Conservation (phyloP, 768 basidiomycete species). For the Amanita subjunquillea region DNA sequence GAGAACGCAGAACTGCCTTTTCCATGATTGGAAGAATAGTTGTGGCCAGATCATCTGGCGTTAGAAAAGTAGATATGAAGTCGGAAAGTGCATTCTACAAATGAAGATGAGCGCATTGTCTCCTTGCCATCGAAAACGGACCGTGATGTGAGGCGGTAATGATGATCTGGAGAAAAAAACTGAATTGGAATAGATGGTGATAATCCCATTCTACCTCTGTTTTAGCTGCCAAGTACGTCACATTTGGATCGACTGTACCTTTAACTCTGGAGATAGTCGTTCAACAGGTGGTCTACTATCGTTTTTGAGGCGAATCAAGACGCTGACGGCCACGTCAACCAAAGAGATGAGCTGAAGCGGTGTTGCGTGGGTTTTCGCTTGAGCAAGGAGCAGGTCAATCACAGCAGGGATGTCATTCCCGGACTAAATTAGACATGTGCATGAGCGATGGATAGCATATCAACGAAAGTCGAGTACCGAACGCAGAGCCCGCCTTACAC, state of each 20-base stretch:
- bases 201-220: constrained; percentile 38
- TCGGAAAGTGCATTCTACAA: constrained; percentile 44
- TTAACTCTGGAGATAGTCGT: constrained; percentile 33
- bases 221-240: neutral
- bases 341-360: constrained; percentile 36
- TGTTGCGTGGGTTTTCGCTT: constrained; percentile 36
- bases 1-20: constrained; percentile 71
- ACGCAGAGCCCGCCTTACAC: constrained; percentile 57
- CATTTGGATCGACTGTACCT: constrained; percentile 21
- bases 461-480: constrained; percentile 30
- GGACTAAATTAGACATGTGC: constrained; percentile 17
- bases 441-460: neutral
- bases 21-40: constrained; percentile 65
- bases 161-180: constrained; percentile 60
- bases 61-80: constrained; percentile 47
- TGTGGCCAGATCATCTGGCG: constrained; percentile 37
- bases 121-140: constrained; percentile 19
- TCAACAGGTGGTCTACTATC: constrained; percentile 31
- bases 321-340: constrained; percentile 60
- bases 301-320: constrained; percentile 57
- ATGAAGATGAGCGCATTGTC: neutral
- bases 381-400: constrained; percentile 41
- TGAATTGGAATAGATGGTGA: constrained; percentile 45
- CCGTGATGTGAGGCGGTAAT: constrained; percentile 50
- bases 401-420: constrained; percentile 34